phyloP scores from a whole-genome alignment of 1,139 yeast species.

The Sugiyamaella grinbergsii region DNA sequence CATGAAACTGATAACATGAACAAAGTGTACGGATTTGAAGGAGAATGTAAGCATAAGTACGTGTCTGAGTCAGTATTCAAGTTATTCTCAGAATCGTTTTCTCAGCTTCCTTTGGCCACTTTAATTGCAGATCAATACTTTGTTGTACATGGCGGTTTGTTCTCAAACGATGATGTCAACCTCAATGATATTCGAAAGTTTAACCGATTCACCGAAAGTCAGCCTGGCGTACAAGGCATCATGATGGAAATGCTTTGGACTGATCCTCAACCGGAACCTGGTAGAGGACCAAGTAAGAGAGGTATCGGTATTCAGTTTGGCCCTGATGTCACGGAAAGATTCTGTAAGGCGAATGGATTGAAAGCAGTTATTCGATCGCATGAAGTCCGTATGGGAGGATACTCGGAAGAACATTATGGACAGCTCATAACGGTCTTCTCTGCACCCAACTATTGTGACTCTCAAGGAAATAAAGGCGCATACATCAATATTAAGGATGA shows the following conservation, averaged over 20 bases:
- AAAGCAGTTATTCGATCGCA: conserved; percentile 89
- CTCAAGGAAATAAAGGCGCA: conserved; percentile 89
- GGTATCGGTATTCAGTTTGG: conserved; percentile 98
- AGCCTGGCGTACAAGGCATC: conserved; percentile 88
- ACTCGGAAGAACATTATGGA: conserved; percentile 83
- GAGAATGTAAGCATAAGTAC: conserved; percentile 91
- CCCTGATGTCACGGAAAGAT: conserved; percentile 84
- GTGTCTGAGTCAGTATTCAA: conserved; percentile 72
- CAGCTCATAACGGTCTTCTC: conserved; percentile 87
- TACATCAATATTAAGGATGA: conserved; percentile 69
- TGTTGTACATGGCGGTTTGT: conserved; percentile 95
- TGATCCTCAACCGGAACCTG: conserved; percentile 81
- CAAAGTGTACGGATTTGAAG: conserved; percentile 93
- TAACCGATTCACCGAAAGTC: conserved; percentile 66
- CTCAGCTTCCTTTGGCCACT: conserved; percentile 83
- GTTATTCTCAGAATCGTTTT: conserved; percentile 84
- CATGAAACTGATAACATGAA: conserved; percentile 98
- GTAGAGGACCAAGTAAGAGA: conserved; percentile 86
- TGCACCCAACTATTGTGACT: conserved; percentile 97
- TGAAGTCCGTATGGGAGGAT: conserved; percentile 92
- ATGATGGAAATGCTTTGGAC: conserved; percentile 99
- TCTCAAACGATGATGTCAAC: conserved; percentile 72
- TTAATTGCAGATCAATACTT: conserved; percentile 74
- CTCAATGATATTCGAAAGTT: conserved; percentile 72
- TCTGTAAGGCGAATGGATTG: conserved; percentile 70